Evolutionary conservation across 148 eudicot species (phyloP), one percentile per base, ranked within the genome.

Genomic region (Silene conica): DNA sequence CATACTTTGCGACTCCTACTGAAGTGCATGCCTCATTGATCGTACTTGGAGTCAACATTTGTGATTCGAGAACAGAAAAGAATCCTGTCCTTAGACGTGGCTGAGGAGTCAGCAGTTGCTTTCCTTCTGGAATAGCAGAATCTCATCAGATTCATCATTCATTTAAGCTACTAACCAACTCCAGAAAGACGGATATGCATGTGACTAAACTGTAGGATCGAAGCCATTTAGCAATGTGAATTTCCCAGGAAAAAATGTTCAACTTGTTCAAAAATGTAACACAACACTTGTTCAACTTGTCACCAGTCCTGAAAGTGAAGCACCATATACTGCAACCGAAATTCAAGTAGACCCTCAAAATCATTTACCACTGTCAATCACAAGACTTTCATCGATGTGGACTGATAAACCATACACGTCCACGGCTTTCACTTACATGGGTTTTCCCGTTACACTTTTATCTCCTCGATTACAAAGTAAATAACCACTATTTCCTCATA

Each of bases 81-180:
- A 93, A 93, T 0, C 98, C 98, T 0, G 97, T 93, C 80, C 98
- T 86, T 63, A 93, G 78, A 72, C 97, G 98, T n/a, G 98, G 98
- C 75, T 93, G 98, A 18, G 98, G 98, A 71, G 97, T 93, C 73
- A 93, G 80, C 41, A 93, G 81, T 78, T 83, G 86, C 84, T 93
- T 93, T 56, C 88, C 97, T 72, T 80, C 98, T 93, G 83, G 70
- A 78, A 75, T 61, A 73, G 46, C 16, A 70, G 12, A 15, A 69
- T 6, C 43, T 50, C 59, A 52, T 25, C 28, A 50, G 61, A 69
- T 50, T 50, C 60, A 26, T 69, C 60, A 38, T 48, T 19, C 67
- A 69, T 25, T 19, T 14, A 56, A 67, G 59, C 54, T 18, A 16
- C 14, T 41, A 43, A 25, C 22, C 68, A 21, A 55, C 57, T 22